Evolutionary conservation across 257 asterid genomes (phyloP).

Genomic region (Solanum chiquidenum): DNA sequence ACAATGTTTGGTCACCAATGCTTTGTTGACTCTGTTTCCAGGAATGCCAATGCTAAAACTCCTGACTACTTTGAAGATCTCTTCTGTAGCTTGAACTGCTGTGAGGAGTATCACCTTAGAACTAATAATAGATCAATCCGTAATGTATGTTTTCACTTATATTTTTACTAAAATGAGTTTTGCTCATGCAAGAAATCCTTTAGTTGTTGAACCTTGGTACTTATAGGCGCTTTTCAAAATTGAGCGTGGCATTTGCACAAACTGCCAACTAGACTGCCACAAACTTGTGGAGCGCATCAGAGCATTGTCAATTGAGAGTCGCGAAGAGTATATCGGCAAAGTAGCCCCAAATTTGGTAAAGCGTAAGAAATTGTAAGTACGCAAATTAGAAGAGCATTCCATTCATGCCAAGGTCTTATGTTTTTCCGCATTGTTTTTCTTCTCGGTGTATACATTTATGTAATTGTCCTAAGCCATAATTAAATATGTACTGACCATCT

Average conservation of each 20-base stretch:
- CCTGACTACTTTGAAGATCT: constrained; percentile 93
- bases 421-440: not conserved
- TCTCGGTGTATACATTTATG: not conserved
- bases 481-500: not conserved
- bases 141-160: constrained; percentile 9
- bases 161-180: not conserved
- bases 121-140: constrained; percentile 69
- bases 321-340: constrained; percentile 45
- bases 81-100: constrained; percentile 73
- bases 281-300: constrained; percentile 61
- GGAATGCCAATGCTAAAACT: constrained; percentile 55
- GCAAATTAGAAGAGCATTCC: not conserved
- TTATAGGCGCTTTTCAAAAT: constrained; percentile 73
- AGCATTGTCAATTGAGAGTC: constrained; percentile 55
- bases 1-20: not conserved
- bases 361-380: constrained; percentile 51
- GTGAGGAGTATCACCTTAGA: constrained; percentile 70
- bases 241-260: constrained; percentile 78
- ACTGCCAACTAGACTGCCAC: constrained; percentile 73
- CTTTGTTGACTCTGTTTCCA: constrained; percentile 18
- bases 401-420: not conserved
- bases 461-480: not conserved
- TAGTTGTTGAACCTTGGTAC: constrained; percentile 8
- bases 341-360: constrained; percentile 65
- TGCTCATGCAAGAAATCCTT: constrained; percentile 1